These are phyloP conservation scores for Gnetum montanum DNA, from an alignment of 75 land plant genomes.

Conservation along the genomic window DNA sequence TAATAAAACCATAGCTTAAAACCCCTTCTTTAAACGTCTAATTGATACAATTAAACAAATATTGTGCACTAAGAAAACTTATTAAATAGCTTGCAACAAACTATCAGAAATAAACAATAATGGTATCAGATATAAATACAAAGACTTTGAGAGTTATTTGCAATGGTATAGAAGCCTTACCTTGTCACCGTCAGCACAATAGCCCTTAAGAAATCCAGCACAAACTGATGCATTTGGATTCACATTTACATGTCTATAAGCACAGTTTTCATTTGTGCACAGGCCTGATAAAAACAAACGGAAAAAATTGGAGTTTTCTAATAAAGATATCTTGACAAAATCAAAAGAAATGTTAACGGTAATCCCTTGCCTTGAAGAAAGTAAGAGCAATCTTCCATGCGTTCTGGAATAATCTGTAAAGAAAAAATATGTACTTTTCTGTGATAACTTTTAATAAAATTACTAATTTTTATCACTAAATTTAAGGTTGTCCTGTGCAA, in stretches of 20 bases:
- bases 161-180: conserved; percentile 20
- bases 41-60: no score
- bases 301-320: neutral
- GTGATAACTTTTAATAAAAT: no score
- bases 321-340: neutral
- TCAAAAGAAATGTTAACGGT: neutral
- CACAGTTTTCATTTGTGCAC: conserved; percentile 78
- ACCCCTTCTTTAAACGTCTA: no score
- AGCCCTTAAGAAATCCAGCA: conserved; percentile 94
- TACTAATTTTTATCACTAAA: no score
- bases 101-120: no score
- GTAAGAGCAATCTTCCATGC: conserved; percentile 97
- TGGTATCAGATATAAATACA: no score
- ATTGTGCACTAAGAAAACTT: no score
- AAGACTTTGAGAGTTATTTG: neutral
- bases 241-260: conserved; percentile 95
- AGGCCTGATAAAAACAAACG: conserved; percentile 75
- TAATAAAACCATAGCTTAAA: no score
- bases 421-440: no score
- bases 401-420: conserved; percentile 90
- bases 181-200: conserved; percentile 91
- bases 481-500: no score
- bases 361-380: conserved; percentile 89
- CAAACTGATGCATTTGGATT: conserved; percentile 81
- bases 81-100: no score